Conservation (phyloP, 306 rosid genomes). For the Lagenaria siceraria region DNA sequence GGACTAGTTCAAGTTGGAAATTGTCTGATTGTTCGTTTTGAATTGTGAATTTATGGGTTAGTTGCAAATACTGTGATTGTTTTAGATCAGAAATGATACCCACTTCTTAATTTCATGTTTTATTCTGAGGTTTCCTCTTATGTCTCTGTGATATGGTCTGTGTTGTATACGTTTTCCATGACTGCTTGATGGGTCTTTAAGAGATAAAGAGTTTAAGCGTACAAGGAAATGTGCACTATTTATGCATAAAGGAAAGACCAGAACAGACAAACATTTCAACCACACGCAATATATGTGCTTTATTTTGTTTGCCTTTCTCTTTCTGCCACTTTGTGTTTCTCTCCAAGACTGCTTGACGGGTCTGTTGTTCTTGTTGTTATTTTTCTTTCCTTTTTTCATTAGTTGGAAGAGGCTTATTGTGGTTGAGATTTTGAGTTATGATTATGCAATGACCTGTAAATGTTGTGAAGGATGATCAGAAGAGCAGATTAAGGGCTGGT, state of each 20-base stretch:
- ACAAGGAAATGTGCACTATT: background rate
- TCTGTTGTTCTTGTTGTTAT: background rate
- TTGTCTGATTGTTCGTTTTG: background rate
- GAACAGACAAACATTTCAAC: background rate
- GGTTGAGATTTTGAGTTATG: background rate
- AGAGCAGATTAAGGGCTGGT: constrained; percentile 4
- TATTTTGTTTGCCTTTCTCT: background rate
- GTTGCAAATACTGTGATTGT: background rate
- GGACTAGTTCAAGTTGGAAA: background rate
- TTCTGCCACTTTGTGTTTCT: background rate
- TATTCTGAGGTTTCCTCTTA: background rate
- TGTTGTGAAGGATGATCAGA: constrained; percentile 12
- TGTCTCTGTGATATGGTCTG: background rate
- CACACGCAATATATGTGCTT: background rate
- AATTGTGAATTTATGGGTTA: background rate
- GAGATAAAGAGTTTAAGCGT: background rate
- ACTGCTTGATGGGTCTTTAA: background rate
- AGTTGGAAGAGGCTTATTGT: background rate
- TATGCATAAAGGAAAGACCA: background rate
- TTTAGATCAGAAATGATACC: background rate
- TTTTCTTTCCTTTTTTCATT: background rate
- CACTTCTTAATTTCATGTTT: background rate
- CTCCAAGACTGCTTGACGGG: background rate
- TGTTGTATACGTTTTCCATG: background rate
- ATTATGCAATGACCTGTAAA: background rate